Conservation (phyloP, 1,284 basidiomycete genomes). For the Phlebopus sp. region DNA sequence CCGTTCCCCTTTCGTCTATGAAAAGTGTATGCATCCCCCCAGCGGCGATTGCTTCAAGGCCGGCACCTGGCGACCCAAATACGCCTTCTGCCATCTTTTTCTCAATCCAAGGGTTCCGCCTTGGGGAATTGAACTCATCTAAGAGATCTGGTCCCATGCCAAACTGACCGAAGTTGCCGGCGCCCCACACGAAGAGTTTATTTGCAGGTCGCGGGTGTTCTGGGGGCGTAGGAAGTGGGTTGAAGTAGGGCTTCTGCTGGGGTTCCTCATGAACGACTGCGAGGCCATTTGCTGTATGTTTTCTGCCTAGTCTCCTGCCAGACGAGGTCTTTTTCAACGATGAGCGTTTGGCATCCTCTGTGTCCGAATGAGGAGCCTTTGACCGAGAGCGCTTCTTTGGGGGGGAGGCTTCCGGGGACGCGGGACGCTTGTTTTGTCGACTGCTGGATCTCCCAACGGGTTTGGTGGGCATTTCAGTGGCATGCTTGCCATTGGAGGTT, state of each 20-base stretch:
- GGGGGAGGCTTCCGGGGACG: conserved; percentile 31
- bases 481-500: conserved; percentile 19
- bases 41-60: conserved; percentile 72
- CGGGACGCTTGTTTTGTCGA: conserved; percentile 39
- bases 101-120: conserved; percentile 64
- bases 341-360: conserved; percentile 22
- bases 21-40: conserved; percentile 87
- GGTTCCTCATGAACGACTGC: conserved; percentile 32
- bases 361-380: conserved; percentile 28
- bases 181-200: conserved; percentile 80
- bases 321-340: conserved; percentile 20
- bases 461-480: conserved; percentile 36
- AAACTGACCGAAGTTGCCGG: conserved; percentile 87
- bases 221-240: conserved; percentile 54
- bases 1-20: conserved; percentile 81
- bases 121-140: conserved; percentile 70
- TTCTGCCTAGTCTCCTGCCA: conserved; percentile 32
- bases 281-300: conserved; percentile 35
- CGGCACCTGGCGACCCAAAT: conserved; percentile 68
- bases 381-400: conserved; percentile 45
- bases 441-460: conserved; percentile 23
- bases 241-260: conserved; percentile 55
- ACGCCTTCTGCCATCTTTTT: conserved; percentile 58
- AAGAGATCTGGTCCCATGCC: conserved; percentile 75
- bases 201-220: conserved; percentile 52